These are phyloP conservation scores for Lichtheimia corymbifera DNA, from an alignment of 371 early-diverging fungal species.

Conservation along the genomic window DNA sequence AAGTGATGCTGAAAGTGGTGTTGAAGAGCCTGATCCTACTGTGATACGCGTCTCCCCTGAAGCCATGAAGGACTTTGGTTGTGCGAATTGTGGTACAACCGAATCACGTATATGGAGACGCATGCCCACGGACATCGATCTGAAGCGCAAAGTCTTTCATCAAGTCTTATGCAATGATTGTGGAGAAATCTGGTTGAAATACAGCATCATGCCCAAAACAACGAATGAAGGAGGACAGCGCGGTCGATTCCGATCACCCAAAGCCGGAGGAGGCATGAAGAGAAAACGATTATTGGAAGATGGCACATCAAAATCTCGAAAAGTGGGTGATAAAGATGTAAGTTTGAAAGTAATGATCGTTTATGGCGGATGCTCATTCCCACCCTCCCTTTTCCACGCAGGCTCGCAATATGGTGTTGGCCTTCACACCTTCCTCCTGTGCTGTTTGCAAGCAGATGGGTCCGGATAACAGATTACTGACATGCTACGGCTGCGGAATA, in stretches of 20 bases:
- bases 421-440: conserved; percentile 39
- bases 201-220: conserved; percentile 55
- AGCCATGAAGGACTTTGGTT: conserved; percentile 34
- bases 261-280: conserved; percentile 1
- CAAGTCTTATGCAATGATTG: conserved; percentile 73
- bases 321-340: too few relatives aligned
- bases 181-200: conserved; percentile 75
- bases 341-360: too few relatives aligned
- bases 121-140: conserved; percentile 52
- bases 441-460: conserved; percentile 46
- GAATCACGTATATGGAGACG: conserved; percentile 56
- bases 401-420: neutral
- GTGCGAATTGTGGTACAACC: conserved; percentile 60
- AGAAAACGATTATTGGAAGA: neutral
- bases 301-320: neutral
- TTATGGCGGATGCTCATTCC: too few relatives aligned
- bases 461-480: conserved; percentile 33
- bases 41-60: conserved; percentile 29
- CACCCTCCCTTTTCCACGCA: too few relatives aligned
- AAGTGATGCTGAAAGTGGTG: conserved; percentile 20
- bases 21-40: conserved; percentile 30
- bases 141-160: conserved; percentile 44
- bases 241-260: neutral
- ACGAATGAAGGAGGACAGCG: conserved; percentile 13
- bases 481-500: conserved; percentile 64